phyloP scores from a whole-genome alignment of 352 stramenopile species.

The Pythium rishiriense region DNA sequence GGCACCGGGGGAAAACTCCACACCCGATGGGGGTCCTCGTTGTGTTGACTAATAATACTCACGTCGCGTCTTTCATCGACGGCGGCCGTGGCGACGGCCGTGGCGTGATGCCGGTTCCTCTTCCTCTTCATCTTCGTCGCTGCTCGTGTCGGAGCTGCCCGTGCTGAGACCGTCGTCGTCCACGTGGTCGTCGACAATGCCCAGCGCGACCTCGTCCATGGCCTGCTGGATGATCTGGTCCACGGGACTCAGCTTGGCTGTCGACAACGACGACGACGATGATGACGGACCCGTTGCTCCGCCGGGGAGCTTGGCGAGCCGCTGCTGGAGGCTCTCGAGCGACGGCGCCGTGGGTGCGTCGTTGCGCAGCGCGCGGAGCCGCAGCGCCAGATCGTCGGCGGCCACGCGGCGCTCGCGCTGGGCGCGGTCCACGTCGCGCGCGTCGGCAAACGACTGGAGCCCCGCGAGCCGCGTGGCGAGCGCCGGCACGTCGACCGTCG shows the following conservation, averaged over 20 bases:
- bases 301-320: conserved; percentile 40
- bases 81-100: background rate
- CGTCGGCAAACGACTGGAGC: conserved; percentile 40
- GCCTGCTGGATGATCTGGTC: conserved; percentile 60
- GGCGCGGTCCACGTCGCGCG: conserved; percentile 22
- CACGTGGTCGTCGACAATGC: conserved; percentile 37
- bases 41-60: too few species aligned
- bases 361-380: conserved; percentile 55
- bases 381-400: conserved; percentile 32
- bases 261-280: background rate
- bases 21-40: too few species aligned
- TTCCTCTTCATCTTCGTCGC: background rate
- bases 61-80: too few species aligned
- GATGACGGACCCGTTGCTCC: conserved; percentile 20
- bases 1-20: too few species aligned
- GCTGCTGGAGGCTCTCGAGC: conserved; percentile 34
- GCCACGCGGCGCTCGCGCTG: conserved; percentile 21
- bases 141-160: conserved; percentile 12
- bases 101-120: too few species aligned
- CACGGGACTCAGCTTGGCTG: conserved; percentile 12
- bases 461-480: conserved; percentile 40
- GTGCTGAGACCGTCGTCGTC: conserved; percentile 22
- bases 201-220: conserved; percentile 58
- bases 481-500: conserved; percentile 1
- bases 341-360: conserved; percentile 29